Conservation (phyloP, 2,329 filamentous ascomycete species). For the Fusarium sp. region DNA sequence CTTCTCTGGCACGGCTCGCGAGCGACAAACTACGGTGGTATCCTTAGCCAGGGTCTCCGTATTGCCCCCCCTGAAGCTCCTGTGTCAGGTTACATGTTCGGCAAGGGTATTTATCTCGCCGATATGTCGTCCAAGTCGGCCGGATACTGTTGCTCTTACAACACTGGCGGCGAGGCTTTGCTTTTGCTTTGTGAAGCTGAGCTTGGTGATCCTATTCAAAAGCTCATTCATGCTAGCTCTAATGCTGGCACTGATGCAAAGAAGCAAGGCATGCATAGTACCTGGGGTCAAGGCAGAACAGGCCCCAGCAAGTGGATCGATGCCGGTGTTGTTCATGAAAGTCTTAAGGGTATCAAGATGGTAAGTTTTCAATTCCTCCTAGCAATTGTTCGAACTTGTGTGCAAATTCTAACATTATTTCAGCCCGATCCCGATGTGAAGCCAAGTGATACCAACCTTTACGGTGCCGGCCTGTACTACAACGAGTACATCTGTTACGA, state of each 20-base stretch:
- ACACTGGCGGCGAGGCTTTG: slow-evolving; percentile 75
- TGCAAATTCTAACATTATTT: background rate
- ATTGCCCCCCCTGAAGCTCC: slow-evolving; percentile 89
- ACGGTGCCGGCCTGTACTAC: slow-evolving; percentile 63
- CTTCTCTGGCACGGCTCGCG: slow-evolving; percentile 91
- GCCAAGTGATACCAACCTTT: slow-evolving; percentile 59
- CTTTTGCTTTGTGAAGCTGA: slow-evolving; percentile 83
- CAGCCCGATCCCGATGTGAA: slow-evolving; percentile 59
- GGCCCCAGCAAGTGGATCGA: slow-evolving; percentile 80
- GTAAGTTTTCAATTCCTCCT: slow-evolving; percentile 47
- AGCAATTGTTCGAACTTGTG: background rate
- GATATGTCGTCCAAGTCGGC: slow-evolving; percentile 87
- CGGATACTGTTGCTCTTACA: slow-evolving; percentile 73
- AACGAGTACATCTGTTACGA: slow-evolving; percentile 82
- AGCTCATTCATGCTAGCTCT: slow-evolving; percentile 66
- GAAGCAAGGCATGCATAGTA: slow-evolving; percentile 68
- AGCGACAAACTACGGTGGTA: slow-evolving; percentile 85
- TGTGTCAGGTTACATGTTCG: slow-evolving; percentile 85
- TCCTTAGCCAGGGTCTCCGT: slow-evolving; percentile 86
- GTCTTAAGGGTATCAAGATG: slow-evolving; percentile 75
- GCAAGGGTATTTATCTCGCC: slow-evolving; percentile 88
- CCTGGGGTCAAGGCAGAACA: slow-evolving; percentile 73
- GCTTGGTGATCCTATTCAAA: slow-evolving; percentile 78
- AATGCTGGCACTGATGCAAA: slow-evolving; percentile 71
- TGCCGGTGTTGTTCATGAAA: slow-evolving; percentile 70